Conservation (phyloP, 139 green algal genomes). For the Chlamydomonas schloesseri region DNA sequence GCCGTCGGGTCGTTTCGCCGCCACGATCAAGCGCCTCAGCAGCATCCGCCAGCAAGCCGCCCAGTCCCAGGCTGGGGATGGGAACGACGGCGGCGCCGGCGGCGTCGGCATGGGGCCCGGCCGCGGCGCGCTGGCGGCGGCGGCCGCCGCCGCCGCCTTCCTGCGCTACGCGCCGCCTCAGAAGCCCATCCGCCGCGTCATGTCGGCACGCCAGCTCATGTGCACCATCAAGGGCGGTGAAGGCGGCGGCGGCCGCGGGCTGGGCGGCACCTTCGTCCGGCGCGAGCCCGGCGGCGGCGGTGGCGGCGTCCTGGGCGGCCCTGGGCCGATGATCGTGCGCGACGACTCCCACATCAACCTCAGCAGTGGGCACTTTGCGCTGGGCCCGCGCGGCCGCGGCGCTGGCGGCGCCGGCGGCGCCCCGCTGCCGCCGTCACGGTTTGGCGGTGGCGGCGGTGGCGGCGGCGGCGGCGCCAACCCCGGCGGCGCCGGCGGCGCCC, state of each 20-base stretch:
- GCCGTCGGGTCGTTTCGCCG: background rate
- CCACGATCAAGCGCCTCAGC: background rate
- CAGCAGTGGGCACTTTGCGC: too few relatives aligned
- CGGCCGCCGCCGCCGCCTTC: slow-evolving; percentile 4
- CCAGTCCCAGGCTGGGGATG: too few relatives aligned
- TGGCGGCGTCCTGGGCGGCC: background rate
- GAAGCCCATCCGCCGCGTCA: slow-evolving; percentile 1
- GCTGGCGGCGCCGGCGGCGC: too few relatives aligned
- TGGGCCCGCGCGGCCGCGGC: too few relatives aligned
- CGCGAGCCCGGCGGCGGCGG: background rate
- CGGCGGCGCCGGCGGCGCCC: too few relatives aligned
- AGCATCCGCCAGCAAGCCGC: too few relatives aligned
- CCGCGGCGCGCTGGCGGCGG: background rate
- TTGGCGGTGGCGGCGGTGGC: too few relatives aligned
- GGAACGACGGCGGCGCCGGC: background rate
- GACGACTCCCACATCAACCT: too few relatives aligned
- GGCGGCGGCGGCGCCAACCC: too few relatives aligned
- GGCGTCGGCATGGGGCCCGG: background rate
- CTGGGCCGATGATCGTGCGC: too few relatives aligned
- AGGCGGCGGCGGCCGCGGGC: background rate
- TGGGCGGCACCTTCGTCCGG: background rate
- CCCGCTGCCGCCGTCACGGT: too few relatives aligned
- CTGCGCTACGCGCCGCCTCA: background rate
- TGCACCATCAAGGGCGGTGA: background rate
- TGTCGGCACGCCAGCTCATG: slow-evolving; percentile 25